These are phyloP conservation scores for Skeletonema marinoi DNA, from an alignment of 108 stramenopile genomes.

Conservation along the genomic window DNA sequence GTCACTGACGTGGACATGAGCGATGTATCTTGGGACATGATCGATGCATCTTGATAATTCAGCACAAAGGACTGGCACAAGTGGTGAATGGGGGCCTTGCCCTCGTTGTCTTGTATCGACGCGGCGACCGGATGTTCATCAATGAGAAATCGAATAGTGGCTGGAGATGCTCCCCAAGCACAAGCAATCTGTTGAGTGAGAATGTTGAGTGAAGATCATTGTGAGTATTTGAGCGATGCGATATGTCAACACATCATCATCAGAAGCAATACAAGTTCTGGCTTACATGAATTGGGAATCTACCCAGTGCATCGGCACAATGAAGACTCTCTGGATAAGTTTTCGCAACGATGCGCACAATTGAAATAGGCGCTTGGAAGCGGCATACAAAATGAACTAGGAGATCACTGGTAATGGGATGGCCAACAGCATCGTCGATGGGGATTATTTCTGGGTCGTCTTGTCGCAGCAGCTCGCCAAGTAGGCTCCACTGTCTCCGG, in stretches of 20 bases:
- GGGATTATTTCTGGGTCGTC: neutral
- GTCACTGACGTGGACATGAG: neutral
- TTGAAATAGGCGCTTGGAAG: neutral
- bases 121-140: neutral
- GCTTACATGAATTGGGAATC: neutral
- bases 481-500: neutral
- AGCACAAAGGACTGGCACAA: neutral
- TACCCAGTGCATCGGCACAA: neutral
- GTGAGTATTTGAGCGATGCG: too few relatives aligned
- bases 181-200: neutral
- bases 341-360: neutral
- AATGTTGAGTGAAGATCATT: too few relatives aligned
- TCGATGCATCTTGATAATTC: neutral
- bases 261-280: too few relatives aligned
- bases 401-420: neutral
- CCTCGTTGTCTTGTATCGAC: conserved; percentile 20
- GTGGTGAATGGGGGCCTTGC: conserved; percentile 9
- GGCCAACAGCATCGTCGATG: neutral
- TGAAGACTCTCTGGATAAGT: neutral
- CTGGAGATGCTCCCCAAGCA: neutral
- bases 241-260: too few relatives aligned
- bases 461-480: neutral
- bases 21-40: neutral
- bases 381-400: neutral
- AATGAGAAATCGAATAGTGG: neutral